Evolutionary conservation across 805 yeast genomes (phyloP).

Genomic region (Wickerhamiella galacta): DNA sequence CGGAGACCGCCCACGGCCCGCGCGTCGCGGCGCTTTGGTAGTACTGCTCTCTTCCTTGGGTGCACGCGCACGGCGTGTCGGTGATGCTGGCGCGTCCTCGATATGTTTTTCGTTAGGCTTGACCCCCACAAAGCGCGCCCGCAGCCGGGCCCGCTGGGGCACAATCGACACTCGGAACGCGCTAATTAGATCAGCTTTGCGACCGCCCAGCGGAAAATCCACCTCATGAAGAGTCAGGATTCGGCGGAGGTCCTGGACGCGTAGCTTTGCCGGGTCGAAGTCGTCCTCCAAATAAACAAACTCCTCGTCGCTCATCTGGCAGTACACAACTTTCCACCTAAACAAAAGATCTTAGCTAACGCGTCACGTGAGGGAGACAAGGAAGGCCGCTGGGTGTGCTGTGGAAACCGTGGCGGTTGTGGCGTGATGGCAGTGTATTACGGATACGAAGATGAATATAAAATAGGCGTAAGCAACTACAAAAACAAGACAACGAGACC

Average conservation of each 20-base stretch:
- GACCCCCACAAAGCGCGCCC: constrained; percentile 20
- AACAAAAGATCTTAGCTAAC: no score
- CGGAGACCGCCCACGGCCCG: not conserved
- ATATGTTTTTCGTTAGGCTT: constrained; percentile 25
- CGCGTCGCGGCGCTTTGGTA: not conserved
- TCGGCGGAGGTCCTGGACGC: constrained; percentile 53
- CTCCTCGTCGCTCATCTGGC: constrained; percentile 9
- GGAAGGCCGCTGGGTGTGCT: no score
- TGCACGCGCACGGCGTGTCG: not conserved
- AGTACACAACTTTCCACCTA: no score
- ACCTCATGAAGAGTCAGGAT: constrained; percentile 48
- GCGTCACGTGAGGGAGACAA: no score
- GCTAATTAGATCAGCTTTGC: constrained; percentile 47
- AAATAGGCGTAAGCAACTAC: no score
- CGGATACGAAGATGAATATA: no score
- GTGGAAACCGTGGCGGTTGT: no score
- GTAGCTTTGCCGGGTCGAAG: constrained; percentile 52
- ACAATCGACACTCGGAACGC: constrained; percentile 39
- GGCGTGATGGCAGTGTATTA: no score
- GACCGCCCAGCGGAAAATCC: constrained; percentile 42
- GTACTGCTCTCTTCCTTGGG: not conserved
- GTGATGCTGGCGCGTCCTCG: constrained; percentile 21
- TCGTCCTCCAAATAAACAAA: constrained; percentile 22
- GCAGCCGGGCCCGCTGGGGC: constrained; percentile 30
- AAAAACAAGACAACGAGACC: no score